These are phyloP conservation scores for Pistacia atlantica DNA, from an alignment of 345 rosid species.

Conservation along the genomic window DNA sequence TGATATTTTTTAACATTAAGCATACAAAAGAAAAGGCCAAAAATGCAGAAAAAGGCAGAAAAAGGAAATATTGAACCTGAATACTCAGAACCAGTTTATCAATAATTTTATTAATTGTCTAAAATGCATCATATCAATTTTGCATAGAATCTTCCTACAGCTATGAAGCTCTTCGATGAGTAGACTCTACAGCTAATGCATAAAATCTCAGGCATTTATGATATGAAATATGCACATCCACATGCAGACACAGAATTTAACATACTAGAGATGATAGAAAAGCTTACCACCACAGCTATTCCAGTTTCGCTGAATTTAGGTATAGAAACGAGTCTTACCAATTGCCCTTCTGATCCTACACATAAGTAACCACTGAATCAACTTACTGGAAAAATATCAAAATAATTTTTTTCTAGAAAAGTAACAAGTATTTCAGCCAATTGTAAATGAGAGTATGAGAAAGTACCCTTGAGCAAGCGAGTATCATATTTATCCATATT, in stretches of 20 bases:
- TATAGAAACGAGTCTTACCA: constrained; percentile 69
- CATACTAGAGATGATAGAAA: constrained; percentile 1
- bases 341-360: constrained; percentile 85
- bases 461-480: constrained; percentile 60
- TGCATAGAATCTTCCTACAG: too few relatives aligned
- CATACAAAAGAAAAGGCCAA: too few relatives aligned
- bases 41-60: too few relatives aligned
- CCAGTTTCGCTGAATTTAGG: constrained; percentile 83
- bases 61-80: too few relatives aligned
- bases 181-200: too few relatives aligned
- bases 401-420: not conserved
- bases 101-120: too few relatives aligned
- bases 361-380: constrained; percentile 7
- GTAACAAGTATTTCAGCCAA: not conserved
- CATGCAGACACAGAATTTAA: constrained; percentile 3
- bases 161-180: too few relatives aligned
- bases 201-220: not conserved
- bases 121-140: too few relatives aligned
- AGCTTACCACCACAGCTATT: constrained; percentile 77
- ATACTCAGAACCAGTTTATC: too few relatives aligned
- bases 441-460: not conserved
- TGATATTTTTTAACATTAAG: too few relatives aligned
- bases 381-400: not conserved
- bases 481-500: constrained; percentile 79
- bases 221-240: not conserved